These are phyloP conservation scores for Colletotrichum trifolii DNA, from an alignment of 2,329 filamentous ascomycete genomes.

Conservation along the genomic window DNA sequence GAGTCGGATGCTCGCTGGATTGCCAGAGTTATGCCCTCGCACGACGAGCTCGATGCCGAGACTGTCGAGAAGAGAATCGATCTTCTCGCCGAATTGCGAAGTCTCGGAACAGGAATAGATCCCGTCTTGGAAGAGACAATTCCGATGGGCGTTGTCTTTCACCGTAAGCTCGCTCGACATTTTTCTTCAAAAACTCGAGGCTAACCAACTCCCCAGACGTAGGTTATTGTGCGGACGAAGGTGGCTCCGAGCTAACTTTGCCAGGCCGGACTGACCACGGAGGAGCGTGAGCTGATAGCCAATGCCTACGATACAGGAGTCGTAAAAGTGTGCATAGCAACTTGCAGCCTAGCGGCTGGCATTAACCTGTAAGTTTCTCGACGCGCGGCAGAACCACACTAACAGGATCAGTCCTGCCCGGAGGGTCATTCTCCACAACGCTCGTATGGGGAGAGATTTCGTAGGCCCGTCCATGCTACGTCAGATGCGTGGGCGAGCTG, in stretches of 20 bases:
- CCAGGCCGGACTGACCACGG: conserved; percentile 75
- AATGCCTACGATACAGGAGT: conserved; percentile 76
- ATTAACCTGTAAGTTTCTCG: conserved; percentile 69
- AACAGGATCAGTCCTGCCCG: conserved; percentile 63
- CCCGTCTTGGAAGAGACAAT: conserved; percentile 72
- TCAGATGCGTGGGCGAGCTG: conserved; percentile 83
- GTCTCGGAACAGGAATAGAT: conserved; percentile 74
- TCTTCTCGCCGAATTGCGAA: conserved; percentile 73
- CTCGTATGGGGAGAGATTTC: conserved; percentile 79
- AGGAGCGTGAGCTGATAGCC: conserved; percentile 79
- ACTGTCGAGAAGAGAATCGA: conserved; percentile 71
- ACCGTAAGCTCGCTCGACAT: conserved; percentile 63
- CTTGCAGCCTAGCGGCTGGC: conserved; percentile 84
- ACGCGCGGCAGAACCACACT: conserved; percentile 22
- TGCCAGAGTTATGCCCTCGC: conserved; percentile 70
- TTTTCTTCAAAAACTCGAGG: neutral
- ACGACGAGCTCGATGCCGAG: conserved; percentile 55
- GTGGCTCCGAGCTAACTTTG: conserved; percentile 37
- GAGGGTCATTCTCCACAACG: conserved; percentile 79
- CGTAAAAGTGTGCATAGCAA: conserved; percentile 78
- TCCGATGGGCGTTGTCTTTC: conserved; percentile 76
- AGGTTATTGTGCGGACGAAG: conserved; percentile 21
- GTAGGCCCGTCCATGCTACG: conserved; percentile 83
- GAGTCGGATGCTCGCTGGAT: conserved; percentile 77
- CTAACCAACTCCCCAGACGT: conserved; percentile 47